Evolutionary conservation across 371 early-diverging fungal genomes (phyloP), one percentile per base, ranked within the genome.

Genomic region (Rhizopus delemar): DNA sequence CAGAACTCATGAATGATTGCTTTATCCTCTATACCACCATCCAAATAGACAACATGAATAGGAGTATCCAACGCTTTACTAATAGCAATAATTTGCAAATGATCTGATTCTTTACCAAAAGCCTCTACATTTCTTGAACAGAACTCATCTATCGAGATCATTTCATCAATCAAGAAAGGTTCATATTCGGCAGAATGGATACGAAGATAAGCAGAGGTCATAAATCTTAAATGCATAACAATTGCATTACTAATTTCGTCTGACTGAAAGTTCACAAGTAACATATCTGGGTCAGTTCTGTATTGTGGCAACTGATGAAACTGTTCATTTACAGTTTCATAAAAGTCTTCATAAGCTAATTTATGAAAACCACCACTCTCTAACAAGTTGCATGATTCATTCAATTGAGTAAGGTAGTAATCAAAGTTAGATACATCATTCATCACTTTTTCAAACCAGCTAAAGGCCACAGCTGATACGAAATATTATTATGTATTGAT

Each of bases 101-200:
- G 83, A 55, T 90, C 90, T 2, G 86, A 82, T 65, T 90, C 90
- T 32, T 84, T 73, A 5, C 86, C 90, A 78, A 90, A 85, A 1
- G 86, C 89, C 56, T 88, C 89, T 0, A 90, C 88, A 55, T 82
- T 77, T 65, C 75, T 77, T 2, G 74, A 68, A 56, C 90, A 89
- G 43, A 82, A 90, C 28, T 82, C 77, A 32, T 84, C 84, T 69
- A 90, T 87, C 2, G 77, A 83, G 5, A 77, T 70, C 68, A 78
- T 72, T 35, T 83, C 87, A 57, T 74, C 82, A 15, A 81, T 77
- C 9, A 88, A 53, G 46, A 88, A 90, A 0, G 88, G 88, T 41
- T 78, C 79, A 62, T 87, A 90, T 51, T 88, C 87, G 5, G 85
- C 85, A 41, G 78, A 61, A 63, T 88, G 81, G 6, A 75, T 64